Evolutionary conservation across 163 green algal species (phyloP), one percentile per base, ranked within the genome.

Genomic region (Scenedesmus sp.): DNA sequence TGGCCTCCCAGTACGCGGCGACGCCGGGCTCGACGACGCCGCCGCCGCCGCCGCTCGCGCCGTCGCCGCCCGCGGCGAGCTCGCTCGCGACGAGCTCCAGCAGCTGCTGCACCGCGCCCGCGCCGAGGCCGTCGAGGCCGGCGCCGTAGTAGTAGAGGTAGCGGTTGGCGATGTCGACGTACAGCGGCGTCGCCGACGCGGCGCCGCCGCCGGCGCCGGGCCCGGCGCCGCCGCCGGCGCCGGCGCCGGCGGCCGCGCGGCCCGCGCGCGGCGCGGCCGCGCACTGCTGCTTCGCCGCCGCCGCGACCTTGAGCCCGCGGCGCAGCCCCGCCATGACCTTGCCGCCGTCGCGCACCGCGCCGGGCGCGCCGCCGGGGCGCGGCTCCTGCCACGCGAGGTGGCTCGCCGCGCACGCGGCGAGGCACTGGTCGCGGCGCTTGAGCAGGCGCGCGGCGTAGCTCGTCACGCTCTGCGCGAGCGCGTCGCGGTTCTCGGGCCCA

Each of bases 81-180:
- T 81, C 74, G 33, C 48, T 69, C 26, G 34, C 63, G 17, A 81
- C 74, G 33, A 81, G 54, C 63, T 81, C 74, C 47, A 81, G 74
- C 62, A 81, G 74, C 74, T 81, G 74, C 62, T 75, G 62, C 60
- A 97, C 65, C 13, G 93, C 88, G 5, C 71, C 70, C 2, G 77
- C 18, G 4, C 85, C 96, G 50, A 97, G 92, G 3, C 64, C 74
- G 44, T 91, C 75, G 51, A 89, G 80, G 22, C 91, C 90, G 29
- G 83, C 71, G 18, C 94, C 89, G 63, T 93, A 96, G 86, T 94
- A 98, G 72, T 92, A 94, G 11, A 98, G 66, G 85, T 98, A 97
- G 54, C 94, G 90, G 84, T 97, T 96, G 18, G 97, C 83, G 42
- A 98, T 92, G 71, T 96, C 92, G 20, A 98, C 87, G 80, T 95